Evolutionary conservation across 2,329 filamentous ascomycete genomes (phyloP).

Genomic region (Pseudogymnoascus sp.): DNA sequence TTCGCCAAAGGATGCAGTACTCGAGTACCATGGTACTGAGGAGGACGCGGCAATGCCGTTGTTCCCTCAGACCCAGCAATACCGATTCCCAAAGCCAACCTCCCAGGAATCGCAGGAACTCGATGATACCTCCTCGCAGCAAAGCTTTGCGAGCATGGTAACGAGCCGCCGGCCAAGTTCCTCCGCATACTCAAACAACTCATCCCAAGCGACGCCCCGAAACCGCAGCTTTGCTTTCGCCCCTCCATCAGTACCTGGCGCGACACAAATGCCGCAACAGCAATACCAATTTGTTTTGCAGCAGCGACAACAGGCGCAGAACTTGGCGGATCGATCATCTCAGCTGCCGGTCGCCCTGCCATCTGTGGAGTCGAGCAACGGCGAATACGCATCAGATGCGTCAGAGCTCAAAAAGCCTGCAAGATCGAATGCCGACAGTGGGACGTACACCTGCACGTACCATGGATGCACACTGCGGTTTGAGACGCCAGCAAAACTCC

Average conservation of each 20-base stretch:
- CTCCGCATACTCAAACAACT: conserved; percentile 24
- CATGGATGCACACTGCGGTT: conserved; percentile 85
- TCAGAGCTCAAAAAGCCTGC: conserved; percentile 39
- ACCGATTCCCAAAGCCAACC: conserved; percentile 21
- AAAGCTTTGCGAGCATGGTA: conserved; percentile 35
- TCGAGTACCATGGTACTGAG: conserved; percentile 74
- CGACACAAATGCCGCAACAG: conserved; percentile 21
- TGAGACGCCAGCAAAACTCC: conserved; percentile 74
- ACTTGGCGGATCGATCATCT: conserved; percentile 19
- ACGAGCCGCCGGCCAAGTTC: conserved; percentile 32
- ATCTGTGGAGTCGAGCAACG: conserved; percentile 33
- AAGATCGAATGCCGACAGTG: conserved; percentile 62
- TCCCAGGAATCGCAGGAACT: conserved; percentile 23
- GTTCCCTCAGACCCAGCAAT: conserved; percentile 51
- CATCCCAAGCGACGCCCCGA: conserved; percentile 23
- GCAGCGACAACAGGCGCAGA: conserved; percentile 20
- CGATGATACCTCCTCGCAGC: conserved; percentile 31
- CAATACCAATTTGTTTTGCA: conserved; percentile 27
- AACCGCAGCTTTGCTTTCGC: conserved; percentile 36
- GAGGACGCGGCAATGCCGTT: conserved; percentile 62
- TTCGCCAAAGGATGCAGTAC: conserved; percentile 82
- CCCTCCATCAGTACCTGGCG: conserved; percentile 30
- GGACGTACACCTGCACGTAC: conserved; percentile 94
- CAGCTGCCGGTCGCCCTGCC: conserved; percentile 27
- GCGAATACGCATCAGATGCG: conserved; percentile 29